Base-by-base conservation (phyloP, 192 early-diverging fungal genomes). In the Coemansia umbellata region DNA sequence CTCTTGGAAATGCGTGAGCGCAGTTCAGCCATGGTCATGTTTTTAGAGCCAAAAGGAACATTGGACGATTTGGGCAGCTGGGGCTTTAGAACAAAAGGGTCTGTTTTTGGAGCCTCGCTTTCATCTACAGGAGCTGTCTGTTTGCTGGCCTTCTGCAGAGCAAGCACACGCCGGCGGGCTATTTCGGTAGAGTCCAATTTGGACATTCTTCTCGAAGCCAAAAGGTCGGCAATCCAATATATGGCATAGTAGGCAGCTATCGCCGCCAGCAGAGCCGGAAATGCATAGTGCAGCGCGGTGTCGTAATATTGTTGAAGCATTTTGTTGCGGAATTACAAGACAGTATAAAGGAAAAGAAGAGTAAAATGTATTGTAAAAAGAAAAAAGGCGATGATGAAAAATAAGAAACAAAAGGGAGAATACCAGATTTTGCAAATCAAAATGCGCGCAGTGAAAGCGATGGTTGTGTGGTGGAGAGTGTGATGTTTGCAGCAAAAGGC, bases 11-110 rank as follows among this genome's bases (percentile, higher is more conserved):
- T 45, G 4, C 67, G 54, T 10, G 60, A 47, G 23, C 60, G 55
- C 19, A 54, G 27, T 31, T 63, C 60, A 15, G 37, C 37, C 53
- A 69, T 50, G 10, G 66, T 69, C 53, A 60, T 60, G 15, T 37
- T 47, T 8, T 39, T 10, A 0, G 71, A 55, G 10, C 72, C 72
- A 57, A 68, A 75, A 19, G 52, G 39, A 5, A 19, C 24, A 14
- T 24, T 22, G 14, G 54, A 53, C 24, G 62, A 40, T 0, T 53
- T 47, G 1, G 69, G 69, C 31, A 39, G 5, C 23, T 44, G 22
- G 6, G 42, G 42, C 24, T 44, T 44, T 27, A 44, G 23, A 3
- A 5, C 23, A 26, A 44, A 44, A 22, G 23, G 23, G 23, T 22
- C 42, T 11, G 42, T 44, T 22, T 44, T 26, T 27, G 42, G 24